Evolutionary conservation across 2,329 filamentous ascomycete genomes (phyloP).

Genomic region (Zasmidium cellare): DNA sequence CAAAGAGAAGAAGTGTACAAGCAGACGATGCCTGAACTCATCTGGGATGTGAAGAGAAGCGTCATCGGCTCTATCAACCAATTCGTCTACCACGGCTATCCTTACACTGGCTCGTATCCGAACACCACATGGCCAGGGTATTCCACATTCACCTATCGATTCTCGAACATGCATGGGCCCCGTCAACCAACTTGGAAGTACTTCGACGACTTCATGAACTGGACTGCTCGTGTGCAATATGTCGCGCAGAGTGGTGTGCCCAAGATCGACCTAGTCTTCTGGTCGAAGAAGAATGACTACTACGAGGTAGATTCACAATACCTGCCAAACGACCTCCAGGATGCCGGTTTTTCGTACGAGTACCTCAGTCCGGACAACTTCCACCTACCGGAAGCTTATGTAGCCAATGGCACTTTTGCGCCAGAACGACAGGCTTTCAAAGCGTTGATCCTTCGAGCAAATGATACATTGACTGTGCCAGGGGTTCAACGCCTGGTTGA

Average conservation of each 20-base stretch:
- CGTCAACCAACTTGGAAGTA: slow-evolving; percentile 46
- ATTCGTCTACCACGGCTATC: slow-evolving; percentile 47
- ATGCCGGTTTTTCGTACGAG: slow-evolving; percentile 38
- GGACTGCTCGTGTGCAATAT: slow-evolving; percentile 39
- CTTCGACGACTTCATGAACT: slow-evolving; percentile 40
- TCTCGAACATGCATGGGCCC: slow-evolving; percentile 42
- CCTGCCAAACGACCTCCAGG: slow-evolving; percentile 25
- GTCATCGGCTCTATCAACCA: slow-evolving; percentile 46
- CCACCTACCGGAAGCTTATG: slow-evolving; percentile 38
- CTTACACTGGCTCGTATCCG: slow-evolving; percentile 43
- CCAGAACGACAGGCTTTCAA: slow-evolving; percentile 44
- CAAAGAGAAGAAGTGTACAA: slow-evolving; percentile 27
- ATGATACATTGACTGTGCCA: slow-evolving; percentile 39
- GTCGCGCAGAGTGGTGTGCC: slow-evolving; percentile 42
- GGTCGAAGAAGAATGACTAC: slow-evolving; percentile 26
- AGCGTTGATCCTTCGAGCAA: slow-evolving; percentile 42
- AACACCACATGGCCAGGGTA: slow-evolving; percentile 54
- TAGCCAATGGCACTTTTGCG: slow-evolving; percentile 40
- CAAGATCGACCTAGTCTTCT: slow-evolving; percentile 46
- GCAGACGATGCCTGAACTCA: slow-evolving; percentile 33
- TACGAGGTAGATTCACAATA: slow-evolving; percentile 18
- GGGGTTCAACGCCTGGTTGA: slow-evolving; percentile 37
- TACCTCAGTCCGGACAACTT: slow-evolving; percentile 51
- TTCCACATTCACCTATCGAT: slow-evolving; percentile 45
- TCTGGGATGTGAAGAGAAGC: slow-evolving; percentile 40